Evolutionary conservation across 2,329 filamentous ascomycete genomes (phyloP).

Genomic region (Graphiopsis chlorocephala): DNA sequence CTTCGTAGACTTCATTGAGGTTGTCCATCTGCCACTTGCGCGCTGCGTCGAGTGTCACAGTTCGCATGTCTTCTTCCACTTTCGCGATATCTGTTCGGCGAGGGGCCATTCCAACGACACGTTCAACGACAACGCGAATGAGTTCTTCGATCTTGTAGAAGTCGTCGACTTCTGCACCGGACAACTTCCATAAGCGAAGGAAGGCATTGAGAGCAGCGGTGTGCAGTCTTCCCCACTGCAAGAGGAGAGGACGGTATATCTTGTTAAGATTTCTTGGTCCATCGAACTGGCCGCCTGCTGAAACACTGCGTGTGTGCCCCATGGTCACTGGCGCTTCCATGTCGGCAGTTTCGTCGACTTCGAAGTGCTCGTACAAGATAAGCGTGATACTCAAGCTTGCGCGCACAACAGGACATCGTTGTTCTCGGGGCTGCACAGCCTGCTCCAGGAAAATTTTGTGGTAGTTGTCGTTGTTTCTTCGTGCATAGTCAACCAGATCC

Average conservation of each 20-base stretch:
- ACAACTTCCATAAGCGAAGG: slow-evolving; percentile 88
- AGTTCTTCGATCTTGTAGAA: slow-evolving; percentile 93
- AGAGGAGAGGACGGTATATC: slow-evolving; percentile 78
- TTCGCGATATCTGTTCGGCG: slow-evolving; percentile 81
- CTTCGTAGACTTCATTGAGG: slow-evolving; percentile 85
- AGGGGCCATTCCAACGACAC: slow-evolving; percentile 77
- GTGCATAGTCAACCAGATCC: slow-evolving; percentile 91
- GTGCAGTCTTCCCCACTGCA: slow-evolving; percentile 92
- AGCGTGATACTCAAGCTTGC: slow-evolving; percentile 83
- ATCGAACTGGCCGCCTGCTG: slow-evolving; percentile 42
- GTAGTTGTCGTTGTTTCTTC: slow-evolving; percentile 87
- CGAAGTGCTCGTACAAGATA: slow-evolving; percentile 92
- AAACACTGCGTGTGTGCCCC: slow-evolving; percentile 8
- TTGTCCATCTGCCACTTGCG: slow-evolving; percentile 91
- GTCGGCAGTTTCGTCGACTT: slow-evolving; percentile 61
- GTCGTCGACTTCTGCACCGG: slow-evolving; percentile 78
- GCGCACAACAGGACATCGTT: slow-evolving; percentile 82
- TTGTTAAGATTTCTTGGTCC: slow-evolving; percentile 65
- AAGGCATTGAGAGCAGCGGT: slow-evolving; percentile 82
- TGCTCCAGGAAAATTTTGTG: slow-evolving; percentile 91
- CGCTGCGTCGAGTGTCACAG: slow-evolving; percentile 75
- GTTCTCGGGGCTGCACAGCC: slow-evolving; percentile 64
- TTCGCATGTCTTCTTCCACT: slow-evolving; percentile 82
- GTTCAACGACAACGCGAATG: slow-evolving; percentile 83
- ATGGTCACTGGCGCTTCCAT: slow-evolving; percentile 18